Conservation (phyloP, 1,139 yeast species). For the Candida sp. region DNA sequence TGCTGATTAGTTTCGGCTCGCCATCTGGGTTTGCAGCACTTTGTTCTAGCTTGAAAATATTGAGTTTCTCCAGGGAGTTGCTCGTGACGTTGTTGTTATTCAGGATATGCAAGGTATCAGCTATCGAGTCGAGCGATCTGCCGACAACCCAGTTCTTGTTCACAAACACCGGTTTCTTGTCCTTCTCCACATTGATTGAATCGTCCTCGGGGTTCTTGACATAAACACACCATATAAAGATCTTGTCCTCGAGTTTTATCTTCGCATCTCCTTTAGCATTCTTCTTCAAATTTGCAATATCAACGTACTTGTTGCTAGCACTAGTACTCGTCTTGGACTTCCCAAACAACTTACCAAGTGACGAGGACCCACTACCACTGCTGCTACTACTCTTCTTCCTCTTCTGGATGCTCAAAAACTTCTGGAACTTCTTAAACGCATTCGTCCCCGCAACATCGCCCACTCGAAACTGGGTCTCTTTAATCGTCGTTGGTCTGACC, state of each 20-base stretch:
- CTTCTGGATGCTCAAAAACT: slow-evolving; percentile 43
- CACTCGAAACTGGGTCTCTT: slow-evolving; percentile 26
- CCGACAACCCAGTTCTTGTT: slow-evolving; percentile 79
- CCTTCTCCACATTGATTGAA: slow-evolving; percentile 33
- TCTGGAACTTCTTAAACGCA: slow-evolving; percentile 52
- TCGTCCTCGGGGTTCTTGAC: slow-evolving; percentile 28
- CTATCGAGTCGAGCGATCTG: slow-evolving; percentile 70
- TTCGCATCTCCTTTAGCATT: slow-evolving; percentile 72
- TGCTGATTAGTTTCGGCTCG: slow-evolving; percentile 23
- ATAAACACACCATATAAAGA: slow-evolving; percentile 64
- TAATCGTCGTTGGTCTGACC: slow-evolving; percentile 31
- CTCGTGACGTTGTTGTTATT: slow-evolving; percentile 60
- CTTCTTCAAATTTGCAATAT: slow-evolving; percentile 42
- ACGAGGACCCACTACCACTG: slow-evolving; percentile 6
- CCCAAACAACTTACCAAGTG: slow-evolving; percentile 21
- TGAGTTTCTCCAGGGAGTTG: slow-evolving; percentile 44
- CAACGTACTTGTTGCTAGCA: slow-evolving; percentile 23
- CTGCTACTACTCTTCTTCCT: slow-evolving; percentile 13
- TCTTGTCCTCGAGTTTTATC: slow-evolving; percentile 57
- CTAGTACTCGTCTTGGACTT: slow-evolving; percentile 6
- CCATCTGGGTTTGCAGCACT: slow-evolving; percentile 17
- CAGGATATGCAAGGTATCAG: slow-evolving; percentile 54
- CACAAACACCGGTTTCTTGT: slow-evolving; percentile 50
- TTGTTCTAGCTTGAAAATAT: slow-evolving; percentile 43
- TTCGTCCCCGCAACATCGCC: slow-evolving; percentile 33